Percentiles rank a stretch among this genome's conserved stretches.
phyloP scores from a whole-genome alignment of 2,329 filamentous ascomycete genomes.

The Sporothrix dimorphospora region DNA sequence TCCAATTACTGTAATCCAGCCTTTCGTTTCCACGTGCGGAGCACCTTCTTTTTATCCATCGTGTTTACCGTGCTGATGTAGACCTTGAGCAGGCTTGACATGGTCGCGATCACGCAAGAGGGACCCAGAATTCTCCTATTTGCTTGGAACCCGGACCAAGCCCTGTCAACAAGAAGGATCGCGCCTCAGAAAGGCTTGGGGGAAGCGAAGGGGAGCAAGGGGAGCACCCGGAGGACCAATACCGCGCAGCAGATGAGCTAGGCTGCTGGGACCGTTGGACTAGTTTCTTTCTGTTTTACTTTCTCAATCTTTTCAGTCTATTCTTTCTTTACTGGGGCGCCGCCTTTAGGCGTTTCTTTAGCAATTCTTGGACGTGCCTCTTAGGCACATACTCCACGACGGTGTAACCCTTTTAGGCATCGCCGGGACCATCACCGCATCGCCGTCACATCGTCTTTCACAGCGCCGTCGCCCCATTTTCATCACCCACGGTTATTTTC shows the following conservation, averaged over 20 bases:
- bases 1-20: background rate
- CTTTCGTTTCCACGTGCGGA: background rate
- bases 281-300: background rate
- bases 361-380: no score
- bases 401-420: conserved; percentile 13
- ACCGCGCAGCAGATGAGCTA: conserved; percentile 1
- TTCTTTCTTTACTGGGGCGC: background rate
- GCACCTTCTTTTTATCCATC: background rate
- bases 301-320: background rate
- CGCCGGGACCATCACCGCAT: background rate
- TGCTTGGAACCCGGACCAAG: background rate
- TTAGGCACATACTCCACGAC: background rate
- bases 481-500: background rate
- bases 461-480: background rate
- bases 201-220: background rate
- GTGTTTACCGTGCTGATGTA: background rate
- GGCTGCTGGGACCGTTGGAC: background rate
- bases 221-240: background rate
- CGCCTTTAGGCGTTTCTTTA: no score
- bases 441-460: background rate
- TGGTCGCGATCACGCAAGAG: conserved; percentile 20
- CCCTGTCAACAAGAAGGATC: background rate
- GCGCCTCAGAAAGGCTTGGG: background rate
- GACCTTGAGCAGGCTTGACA: background rate
- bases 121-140: background rate